These are phyloP conservation scores for Pythium brachiatum DNA, from an alignment of 352 stramenopile genomes.

Conservation along the genomic window DNA sequence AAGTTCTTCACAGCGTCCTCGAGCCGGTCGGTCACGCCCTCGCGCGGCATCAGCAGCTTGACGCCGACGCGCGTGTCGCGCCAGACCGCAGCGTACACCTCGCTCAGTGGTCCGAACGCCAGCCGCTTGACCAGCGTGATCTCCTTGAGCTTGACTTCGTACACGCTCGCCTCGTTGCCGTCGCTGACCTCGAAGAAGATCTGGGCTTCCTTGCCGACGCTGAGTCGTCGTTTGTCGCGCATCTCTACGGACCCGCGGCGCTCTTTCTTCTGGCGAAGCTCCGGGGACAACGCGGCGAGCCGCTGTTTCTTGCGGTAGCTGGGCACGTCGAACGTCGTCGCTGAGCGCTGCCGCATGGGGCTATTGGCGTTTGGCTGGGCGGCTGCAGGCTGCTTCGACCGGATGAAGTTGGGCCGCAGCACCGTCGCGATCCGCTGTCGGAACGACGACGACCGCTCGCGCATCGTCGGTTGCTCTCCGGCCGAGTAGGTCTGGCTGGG, in stretches of 20 bases:
- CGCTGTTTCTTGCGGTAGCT: conserved; percentile 56
- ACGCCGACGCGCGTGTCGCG: conserved; percentile 72
- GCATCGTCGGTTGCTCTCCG: neutral
- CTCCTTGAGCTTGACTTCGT: conserved; percentile 78
- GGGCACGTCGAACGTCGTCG: conserved; percentile 51
- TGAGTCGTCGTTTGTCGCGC: conserved; percentile 54
- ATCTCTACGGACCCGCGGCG: conserved; percentile 53
- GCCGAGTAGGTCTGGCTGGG: conserved; percentile 4
- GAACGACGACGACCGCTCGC: conserved; percentile 16
- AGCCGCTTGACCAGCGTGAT: conserved; percentile 72
- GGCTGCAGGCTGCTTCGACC: conserved; percentile 10
- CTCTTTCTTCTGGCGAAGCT: conserved; percentile 60
- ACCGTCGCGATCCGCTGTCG: conserved; percentile 16
- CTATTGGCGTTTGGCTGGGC: neutral
- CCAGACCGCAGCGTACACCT: conserved; percentile 79
- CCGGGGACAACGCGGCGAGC: conserved; percentile 49
- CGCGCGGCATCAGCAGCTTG: conserved; percentile 72
- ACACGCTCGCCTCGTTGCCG: conserved; percentile 70
- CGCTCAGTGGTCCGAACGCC: conserved; percentile 62
- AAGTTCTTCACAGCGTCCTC: conserved; percentile 81
- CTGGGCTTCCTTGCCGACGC: conserved; percentile 51
- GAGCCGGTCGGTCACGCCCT: conserved; percentile 64
- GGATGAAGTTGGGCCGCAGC: conserved; percentile 14
- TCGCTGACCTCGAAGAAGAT: conserved; percentile 64
- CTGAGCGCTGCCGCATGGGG: conserved; percentile 19